A percentile compares a stretch with the other conserved stretches of the same genome.
These are phyloP conservation scores for Geotrichum carabidarum DNA, from an alignment of 1,139 yeast genomes.

Conservation along the genomic window DNA sequence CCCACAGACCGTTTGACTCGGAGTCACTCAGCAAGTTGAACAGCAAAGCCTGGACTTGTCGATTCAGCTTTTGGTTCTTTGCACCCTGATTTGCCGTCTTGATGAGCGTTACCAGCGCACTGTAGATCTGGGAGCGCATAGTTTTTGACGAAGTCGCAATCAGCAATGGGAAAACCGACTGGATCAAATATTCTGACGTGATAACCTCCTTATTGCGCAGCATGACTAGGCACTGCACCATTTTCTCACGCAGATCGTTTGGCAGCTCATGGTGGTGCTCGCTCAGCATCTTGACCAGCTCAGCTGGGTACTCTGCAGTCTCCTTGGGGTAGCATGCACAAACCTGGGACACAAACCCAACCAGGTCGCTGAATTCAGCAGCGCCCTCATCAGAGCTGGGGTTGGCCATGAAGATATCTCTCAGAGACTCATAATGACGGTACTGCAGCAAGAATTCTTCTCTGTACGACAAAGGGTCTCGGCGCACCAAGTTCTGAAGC, in stretches of 20 bases:
- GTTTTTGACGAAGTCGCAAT: conserved; percentile 69
- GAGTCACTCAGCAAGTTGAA: conserved; percentile 73
- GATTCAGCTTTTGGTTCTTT: conserved; percentile 78
- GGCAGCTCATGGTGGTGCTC: conserved; percentile 76
- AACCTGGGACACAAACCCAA: conserved; percentile 89
- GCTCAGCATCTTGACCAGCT: conserved; percentile 59
- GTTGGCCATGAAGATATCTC: conserved; percentile 76
- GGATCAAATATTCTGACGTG: conserved; percentile 72
- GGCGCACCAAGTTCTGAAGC: conserved; percentile 82
- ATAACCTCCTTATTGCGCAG: conserved; percentile 82
- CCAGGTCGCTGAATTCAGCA: conserved; percentile 71
- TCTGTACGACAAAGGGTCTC: conserved; percentile 87
- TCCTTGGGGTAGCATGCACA: conserved; percentile 86
- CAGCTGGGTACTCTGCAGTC: conserved; percentile 77
- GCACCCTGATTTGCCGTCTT: conserved; percentile 80
- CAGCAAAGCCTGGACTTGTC: conserved; percentile 84
- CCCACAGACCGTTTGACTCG: conserved; percentile 79
- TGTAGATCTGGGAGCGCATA: conserved; percentile 75
- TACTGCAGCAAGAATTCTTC: conserved; percentile 92
- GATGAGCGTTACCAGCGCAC: conserved; percentile 68
- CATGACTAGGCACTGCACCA: conserved; percentile 84
- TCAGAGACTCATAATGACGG: conserved; percentile 81
- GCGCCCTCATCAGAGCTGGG: conserved; percentile 51
- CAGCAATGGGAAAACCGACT: conserved; percentile 81
- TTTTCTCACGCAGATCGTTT: conserved; percentile 85